Evolutionary conservation across 495 filamentous ascomycete species (phyloP).

Genomic region (Neurospora sp.): DNA sequence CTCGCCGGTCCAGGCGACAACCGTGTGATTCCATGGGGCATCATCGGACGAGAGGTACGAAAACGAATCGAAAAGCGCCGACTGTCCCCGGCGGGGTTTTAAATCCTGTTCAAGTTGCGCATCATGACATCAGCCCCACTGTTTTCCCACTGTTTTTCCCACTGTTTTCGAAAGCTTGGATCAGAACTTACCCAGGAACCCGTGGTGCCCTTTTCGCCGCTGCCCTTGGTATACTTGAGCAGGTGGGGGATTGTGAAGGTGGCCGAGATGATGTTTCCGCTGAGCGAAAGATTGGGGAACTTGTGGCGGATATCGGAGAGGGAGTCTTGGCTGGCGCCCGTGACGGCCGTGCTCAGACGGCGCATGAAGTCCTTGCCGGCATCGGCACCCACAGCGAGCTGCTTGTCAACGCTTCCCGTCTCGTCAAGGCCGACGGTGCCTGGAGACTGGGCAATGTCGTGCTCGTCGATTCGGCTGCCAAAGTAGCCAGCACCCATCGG

Average conservation of each 20-base stretch:
- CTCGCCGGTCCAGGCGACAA: slow-evolving; percentile 91
- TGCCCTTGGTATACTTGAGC: slow-evolving; percentile 52
- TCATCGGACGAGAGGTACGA: slow-evolving; percentile 68
- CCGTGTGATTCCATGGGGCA: slow-evolving; percentile 71
- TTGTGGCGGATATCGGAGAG: slow-evolving; percentile 47
- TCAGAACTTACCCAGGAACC: background rate
- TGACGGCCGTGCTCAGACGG: slow-evolving; percentile 46
- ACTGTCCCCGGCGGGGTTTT: slow-evolving; percentile 68
- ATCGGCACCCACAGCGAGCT: slow-evolving; percentile 42
- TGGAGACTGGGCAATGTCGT: slow-evolving; percentile 16
- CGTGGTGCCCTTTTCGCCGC: slow-evolving; percentile 25
- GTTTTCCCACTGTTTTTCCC: background rate
- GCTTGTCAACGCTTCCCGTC: slow-evolving; percentile 26
- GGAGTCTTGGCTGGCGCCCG: slow-evolving; percentile 32
- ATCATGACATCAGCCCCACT: slow-evolving; percentile 23
- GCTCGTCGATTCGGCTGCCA: slow-evolving; percentile 18
- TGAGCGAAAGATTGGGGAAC: slow-evolving; percentile 60
- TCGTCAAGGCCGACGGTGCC: slow-evolving; percentile 3
- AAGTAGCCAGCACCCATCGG: slow-evolving; percentile 25
- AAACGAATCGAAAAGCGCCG: slow-evolving; percentile 82
- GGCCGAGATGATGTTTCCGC: slow-evolving; percentile 75
- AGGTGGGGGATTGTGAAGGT: slow-evolving; percentile 79
- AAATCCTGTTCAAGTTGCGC: slow-evolving; percentile 43
- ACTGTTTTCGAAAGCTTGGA: background rate
- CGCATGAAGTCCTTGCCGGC: slow-evolving; percentile 53